A percentile compares a stretch with the other conserved stretches of the same genome.
phyloP scores from a whole-genome alignment of 306 rosid genomes.

The Quercus variabilis region DNA sequence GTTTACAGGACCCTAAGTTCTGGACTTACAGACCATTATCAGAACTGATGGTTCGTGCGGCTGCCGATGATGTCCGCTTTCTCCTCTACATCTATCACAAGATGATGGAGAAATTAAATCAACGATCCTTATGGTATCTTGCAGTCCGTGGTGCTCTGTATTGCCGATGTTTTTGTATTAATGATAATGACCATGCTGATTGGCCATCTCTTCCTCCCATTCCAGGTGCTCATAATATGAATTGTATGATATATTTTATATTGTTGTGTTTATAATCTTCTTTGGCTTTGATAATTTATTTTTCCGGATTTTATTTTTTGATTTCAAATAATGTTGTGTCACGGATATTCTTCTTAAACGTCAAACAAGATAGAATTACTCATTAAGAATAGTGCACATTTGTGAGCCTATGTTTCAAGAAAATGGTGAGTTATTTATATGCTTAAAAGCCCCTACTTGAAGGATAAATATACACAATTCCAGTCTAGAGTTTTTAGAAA shows the following conservation, averaged over 20 bases:
- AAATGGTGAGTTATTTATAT: not conserved
- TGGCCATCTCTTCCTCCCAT: constrained; percentile 85
- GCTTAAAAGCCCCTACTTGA: constrained; percentile 13
- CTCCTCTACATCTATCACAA: constrained; percentile 82
- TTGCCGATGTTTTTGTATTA: constrained; percentile 88
- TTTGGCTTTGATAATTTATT: not conserved
- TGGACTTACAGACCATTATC: constrained; percentile 94
- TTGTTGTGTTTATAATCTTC: not conserved
- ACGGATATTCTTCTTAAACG: constrained; percentile 8
- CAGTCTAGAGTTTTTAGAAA: not conserved
- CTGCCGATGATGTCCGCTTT: constrained; percentile 97
- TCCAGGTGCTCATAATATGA: constrained; percentile 62
- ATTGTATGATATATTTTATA: not conserved
- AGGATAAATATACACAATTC: constrained; percentile 7
- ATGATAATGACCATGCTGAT: constrained; percentile 51
- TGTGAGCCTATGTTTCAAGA: not conserved
- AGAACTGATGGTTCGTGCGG: constrained; percentile 90
- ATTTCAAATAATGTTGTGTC: constrained; percentile 15
- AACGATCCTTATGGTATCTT: constrained; percentile 76
- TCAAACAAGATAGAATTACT: constrained; percentile 10
- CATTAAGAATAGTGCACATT: constrained; percentile 2
- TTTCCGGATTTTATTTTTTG: not conserved
- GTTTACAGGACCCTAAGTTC: constrained; percentile 78
- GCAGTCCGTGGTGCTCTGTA: constrained; percentile 93
- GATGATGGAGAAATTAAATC: constrained; percentile 83